Evolutionary conservation across 2,329 filamentous ascomycete species (phyloP).

Genomic region (Neofusicoccum laricinum): DNA sequence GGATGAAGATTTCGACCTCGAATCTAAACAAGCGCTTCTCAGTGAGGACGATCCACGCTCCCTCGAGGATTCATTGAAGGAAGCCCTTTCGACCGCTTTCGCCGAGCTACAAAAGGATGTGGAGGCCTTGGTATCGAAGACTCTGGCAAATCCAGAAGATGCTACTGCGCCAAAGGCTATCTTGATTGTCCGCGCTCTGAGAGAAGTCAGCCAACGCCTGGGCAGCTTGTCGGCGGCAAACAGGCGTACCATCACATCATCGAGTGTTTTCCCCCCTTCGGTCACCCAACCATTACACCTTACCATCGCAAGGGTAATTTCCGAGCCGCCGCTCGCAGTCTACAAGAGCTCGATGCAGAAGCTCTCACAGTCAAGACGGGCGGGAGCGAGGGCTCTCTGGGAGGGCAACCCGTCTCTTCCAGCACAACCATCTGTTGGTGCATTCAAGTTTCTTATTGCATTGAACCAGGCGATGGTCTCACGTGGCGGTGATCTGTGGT

Average conservation of each 20-base stretch:
- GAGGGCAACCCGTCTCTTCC: conserved; percentile 74
- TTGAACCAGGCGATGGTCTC: conserved; percentile 66
- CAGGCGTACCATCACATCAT: conserved; percentile 23
- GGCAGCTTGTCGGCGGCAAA: conserved; percentile 44
- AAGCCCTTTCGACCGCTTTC: conserved; percentile 57
- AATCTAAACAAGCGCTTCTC: conserved; percentile 63
- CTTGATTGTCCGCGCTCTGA: conserved; percentile 70
- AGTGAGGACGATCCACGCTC: conserved; percentile 69
- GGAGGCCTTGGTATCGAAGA: neutral
- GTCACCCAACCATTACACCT: conserved; percentile 65
- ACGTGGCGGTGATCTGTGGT: conserved; percentile 79
- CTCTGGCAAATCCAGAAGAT: conserved; percentile 32
- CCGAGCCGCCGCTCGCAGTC: conserved; percentile 44
- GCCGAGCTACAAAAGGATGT: conserved; percentile 54
- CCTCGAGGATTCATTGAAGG: conserved; percentile 59
- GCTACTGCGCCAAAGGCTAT: conserved; percentile 48
- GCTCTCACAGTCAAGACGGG: conserved; percentile 44
- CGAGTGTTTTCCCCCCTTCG: conserved; percentile 38
- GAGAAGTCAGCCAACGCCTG: conserved; percentile 68
- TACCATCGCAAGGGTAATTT: conserved; percentile 56
- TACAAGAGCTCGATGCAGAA: conserved; percentile 44
- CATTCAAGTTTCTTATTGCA: conserved; percentile 69
- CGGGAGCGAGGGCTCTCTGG: conserved; percentile 70
- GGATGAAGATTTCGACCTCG: conserved; percentile 69
- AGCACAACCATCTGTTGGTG: conserved; percentile 70